Evolutionary conservation across 305 asterid genomes (phyloP).

Genomic region (Fraxinus xanthoxyloides): DNA sequence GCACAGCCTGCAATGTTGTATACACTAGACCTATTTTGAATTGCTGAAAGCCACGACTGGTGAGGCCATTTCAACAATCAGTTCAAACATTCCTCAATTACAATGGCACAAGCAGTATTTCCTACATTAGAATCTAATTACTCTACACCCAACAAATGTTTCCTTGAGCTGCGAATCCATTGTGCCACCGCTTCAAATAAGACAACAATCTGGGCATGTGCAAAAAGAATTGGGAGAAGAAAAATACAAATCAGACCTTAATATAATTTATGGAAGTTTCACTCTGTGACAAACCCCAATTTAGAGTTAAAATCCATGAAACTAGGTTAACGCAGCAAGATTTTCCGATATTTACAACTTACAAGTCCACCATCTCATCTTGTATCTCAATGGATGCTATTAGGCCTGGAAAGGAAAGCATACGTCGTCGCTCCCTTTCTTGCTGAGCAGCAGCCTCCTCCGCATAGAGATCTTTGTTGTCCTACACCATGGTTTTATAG

Average conservation of each 20-base stretch:
- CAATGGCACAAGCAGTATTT: conserved; percentile 32
- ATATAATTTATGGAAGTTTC: conserved; percentile 9
- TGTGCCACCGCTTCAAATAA: conserved; percentile 34
- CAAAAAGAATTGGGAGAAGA: conserved; percentile 15
- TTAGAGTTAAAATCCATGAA: conserved; percentile 29
- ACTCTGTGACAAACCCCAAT: conserved; percentile 26
- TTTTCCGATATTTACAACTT: conserved; percentile 35
- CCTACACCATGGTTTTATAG: conserved; percentile 44
- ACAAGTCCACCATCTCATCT: conserved; percentile 88
- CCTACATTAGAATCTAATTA: conserved; percentile 50
- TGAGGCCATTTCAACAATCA: conserved; percentile 18
- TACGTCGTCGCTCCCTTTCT: conserved; percentile 78
- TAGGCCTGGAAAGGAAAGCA: conserved; percentile 87
- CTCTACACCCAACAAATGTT: conserved; percentile 45
- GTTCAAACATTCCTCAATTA: conserved; percentile 27
- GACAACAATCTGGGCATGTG: conserved; percentile 22
- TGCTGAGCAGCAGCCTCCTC: conserved; percentile 95
- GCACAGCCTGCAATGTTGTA: conserved; percentile 46
- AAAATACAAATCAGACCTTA: conserved; percentile 27
- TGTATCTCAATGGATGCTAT: conserved; percentile 89
- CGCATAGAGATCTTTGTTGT: conserved; percentile 92
- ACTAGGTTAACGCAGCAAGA: conserved; percentile 25
- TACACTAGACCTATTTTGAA: conserved; percentile 31
- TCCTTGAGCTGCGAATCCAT: conserved; percentile 25
- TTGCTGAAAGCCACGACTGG: conserved; percentile 23